Base-by-base conservation (phyloP, 306 rosid species). In the Sicyos baderoa region DNA sequence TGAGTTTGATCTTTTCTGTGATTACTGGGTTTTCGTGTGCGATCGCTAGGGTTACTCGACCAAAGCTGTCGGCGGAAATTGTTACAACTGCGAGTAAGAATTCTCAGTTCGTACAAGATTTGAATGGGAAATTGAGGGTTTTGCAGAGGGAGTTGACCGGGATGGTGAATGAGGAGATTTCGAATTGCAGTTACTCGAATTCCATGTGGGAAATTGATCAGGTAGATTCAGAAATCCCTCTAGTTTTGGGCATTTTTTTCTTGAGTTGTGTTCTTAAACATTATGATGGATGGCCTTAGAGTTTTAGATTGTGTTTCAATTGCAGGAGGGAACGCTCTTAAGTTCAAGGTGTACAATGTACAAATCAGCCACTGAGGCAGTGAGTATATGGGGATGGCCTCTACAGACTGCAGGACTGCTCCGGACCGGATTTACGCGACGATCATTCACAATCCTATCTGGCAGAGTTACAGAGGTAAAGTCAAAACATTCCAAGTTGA, bases 361-460 rank as follows among this genome's bases (percentile, higher is more conserved):
- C 84, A 86, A 90, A 79, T 84, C 99, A 66, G 84, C 84, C 56
- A 77, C 58, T 6, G 97, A 90, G 79, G 84, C 88, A 79, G 86
- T 93, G 65, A n/a, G 87, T 70, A 67, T 90, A 7, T 90, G 96
- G 99, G 99, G 96, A 14, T 93, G 99, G 97, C 97, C 99, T 40
- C 67, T 90, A 79, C 99, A 90, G 82, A 90, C 99, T 3, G 88
- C 97, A 22, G 99, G 99, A 47, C 73, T 93, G 78, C 88, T 90
- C 60, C 79, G 81, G 14, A 79, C 79, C 19, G 87, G 88, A 4
- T 76, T 85, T 74, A 88, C 97, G 62, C 66, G 45, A n/a, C 75
- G 84, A 64, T 74, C 91, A 29, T 81, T 85, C 77, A 80, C 89
- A 19, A 68, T 93, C 79, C 69, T 93, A 71, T 84, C 97, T 3